Base-by-base conservation (phyloP, 1,284 basidiomycete species). In the Anthracocystis panici-leucophaei region DNA sequence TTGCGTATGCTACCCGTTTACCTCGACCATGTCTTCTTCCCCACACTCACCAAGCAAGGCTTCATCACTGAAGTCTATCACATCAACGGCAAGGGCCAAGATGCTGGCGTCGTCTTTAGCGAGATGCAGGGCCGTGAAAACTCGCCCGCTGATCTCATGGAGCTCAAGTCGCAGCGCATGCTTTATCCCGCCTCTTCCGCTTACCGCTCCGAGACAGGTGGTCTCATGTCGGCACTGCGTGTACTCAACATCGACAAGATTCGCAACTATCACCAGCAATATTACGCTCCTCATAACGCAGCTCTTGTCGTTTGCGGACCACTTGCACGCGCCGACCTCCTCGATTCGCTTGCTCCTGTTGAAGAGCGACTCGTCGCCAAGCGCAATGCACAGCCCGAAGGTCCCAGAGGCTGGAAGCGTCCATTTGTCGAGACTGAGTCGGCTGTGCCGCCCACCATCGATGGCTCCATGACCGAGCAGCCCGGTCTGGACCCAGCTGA, bases 101-200 rank as follows among this genome's bases (percentile, higher is more conserved):
- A 99, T 83, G 93, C 93, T 11, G 97, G 97, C 50, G 97, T 99
- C 3, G 97, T 99, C 29, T 97, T 82, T 58, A 78, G 81, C 38
- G 86, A 87, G 74, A 99, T 99, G 97, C 96, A 99, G 87, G 97
- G 94, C 41, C 89, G 96, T 52, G 92, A 99, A 87, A 98, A 98
- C 82, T 93, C 92, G 5, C 90, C 92, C 0, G 91, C 90, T 14
- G 94, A 97, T 87, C 88, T 97, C 45, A 95, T 98, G 92, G 90
- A 91, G 54, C 89, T 96, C 48, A 78, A 78, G 61, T 75, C 71
- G 23, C 82, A 84, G 70, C 90, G 91, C 25, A 86, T 92, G 29
- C 84, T 96, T 41, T 95, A 97, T 81, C 92, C 93, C 25, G 86
- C 89, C 55, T 90, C 89, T 9, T 98, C 92, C 75, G 97, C 91